Base-by-base conservation (phyloP, 2,329 filamentous ascomycete genomes). In the Aspergillus sp. region DNA sequence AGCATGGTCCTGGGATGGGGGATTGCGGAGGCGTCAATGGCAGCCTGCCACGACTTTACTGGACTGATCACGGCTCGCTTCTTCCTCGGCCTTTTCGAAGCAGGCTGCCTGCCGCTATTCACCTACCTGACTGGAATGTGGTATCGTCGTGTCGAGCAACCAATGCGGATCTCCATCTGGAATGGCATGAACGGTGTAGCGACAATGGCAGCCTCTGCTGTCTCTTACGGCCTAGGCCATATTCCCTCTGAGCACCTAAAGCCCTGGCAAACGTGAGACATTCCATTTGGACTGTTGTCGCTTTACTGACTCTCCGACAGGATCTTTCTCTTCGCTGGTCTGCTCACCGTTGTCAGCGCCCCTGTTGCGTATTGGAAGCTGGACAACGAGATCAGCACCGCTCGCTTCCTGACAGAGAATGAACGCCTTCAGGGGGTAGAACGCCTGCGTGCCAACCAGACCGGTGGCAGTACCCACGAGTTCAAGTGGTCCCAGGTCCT, bases 141-240 rank as follows among this genome's bases (percentile, higher is more conserved):
- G 77, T 80, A 79, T 62, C 72, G 77, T 12, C 74, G 75, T 55
- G 78, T 78, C 6, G 86, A 89, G 65, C 86, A 89, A 68, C 85
- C 86, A 0, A 70, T 86, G 23, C 79, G 87, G 0, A 80, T 88
- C 4, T 84, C 85, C 0, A 80, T 81, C 19, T 89, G 86, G 86
- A 89, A 89, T 63, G 78, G 83, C 4, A 86, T 84, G 0, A 88
- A 84, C 52, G 84, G 84, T 0, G 58, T 80, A 0, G 82, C 83
- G 0, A 86, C 80, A 6, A 84, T 87, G 41, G 70, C 85, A 11
- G 85, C 84, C 0, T 82, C 82, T 0, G 76, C 79, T 0, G 66
- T 85, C 15, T 84, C 84, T 0, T 86, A 80, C 56, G 84, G 83
- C 0, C 72, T 87, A 14, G 82, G 81, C 1, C 81, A 85, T 51